A percentile compares a stretch with the other conserved stretches of the same genome.
phyloP scores from a whole-genome alignment of 73 alveolate genomes.

The Symbiodinium pilosum region DNA sequence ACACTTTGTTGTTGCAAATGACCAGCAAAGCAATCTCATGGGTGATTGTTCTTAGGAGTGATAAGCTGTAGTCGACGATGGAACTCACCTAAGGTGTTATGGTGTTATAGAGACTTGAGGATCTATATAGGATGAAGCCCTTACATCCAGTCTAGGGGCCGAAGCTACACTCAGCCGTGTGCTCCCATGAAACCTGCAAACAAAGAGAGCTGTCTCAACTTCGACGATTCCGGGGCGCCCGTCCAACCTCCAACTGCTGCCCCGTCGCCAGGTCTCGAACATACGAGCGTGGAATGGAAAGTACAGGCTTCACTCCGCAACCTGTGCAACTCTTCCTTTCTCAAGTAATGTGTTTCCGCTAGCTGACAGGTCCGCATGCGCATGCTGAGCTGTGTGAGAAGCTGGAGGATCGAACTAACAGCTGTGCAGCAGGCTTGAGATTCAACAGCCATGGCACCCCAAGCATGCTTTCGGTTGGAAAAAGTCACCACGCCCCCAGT shows the following conservation, averaged over 20 bases:
- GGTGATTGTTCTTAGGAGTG: no score
- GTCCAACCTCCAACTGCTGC: not conserved
- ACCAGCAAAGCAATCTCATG: no score
- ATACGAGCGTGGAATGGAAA: conserved; percentile 66
- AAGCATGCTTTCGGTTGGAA: conserved; percentile 32
- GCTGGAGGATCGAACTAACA: no score
- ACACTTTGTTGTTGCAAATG: no score
- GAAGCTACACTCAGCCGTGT: not conserved
- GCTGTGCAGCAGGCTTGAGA: no score
- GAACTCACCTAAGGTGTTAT: no score
- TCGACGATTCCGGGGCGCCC: not conserved
- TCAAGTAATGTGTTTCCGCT: not conserved
- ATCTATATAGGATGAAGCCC: no score
- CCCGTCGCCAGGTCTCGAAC: conserved; percentile 53
- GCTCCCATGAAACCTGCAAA: not conserved
- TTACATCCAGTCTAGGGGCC: no score
- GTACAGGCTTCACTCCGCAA: conserved; percentile 70
- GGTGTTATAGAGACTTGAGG: no score
- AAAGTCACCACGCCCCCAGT: conserved; percentile 44
- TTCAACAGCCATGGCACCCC: not conserved
- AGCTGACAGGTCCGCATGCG: not conserved
- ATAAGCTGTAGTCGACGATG: no score
- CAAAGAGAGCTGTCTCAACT: not conserved
- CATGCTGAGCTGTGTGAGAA: not conserved
- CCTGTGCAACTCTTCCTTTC: conserved; percentile 13